Evolutionary conservation across 2,329 filamentous ascomycete genomes (phyloP).

Genomic region (Cladosporium oxysporum): DNA sequence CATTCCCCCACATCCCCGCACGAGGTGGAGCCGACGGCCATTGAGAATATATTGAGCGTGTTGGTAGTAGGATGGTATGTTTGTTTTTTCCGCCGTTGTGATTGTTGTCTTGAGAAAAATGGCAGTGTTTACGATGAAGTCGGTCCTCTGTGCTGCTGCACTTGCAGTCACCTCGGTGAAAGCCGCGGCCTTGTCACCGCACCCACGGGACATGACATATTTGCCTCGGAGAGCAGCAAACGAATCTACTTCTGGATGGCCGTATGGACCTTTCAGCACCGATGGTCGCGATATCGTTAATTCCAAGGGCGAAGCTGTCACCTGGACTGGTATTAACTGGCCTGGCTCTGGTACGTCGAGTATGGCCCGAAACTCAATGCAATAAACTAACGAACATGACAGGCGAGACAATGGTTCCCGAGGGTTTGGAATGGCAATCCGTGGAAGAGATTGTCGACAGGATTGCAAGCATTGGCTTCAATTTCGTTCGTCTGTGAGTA

Average conservation of each 20-base stretch:
- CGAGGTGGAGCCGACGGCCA: constrained; percentile 18
- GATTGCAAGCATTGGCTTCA: constrained; percentile 38
- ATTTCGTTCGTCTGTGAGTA: constrained; percentile 37
- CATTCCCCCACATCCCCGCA: constrained; percentile 16
- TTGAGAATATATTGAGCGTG: constrained; percentile 13
- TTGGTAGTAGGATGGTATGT: background rate
- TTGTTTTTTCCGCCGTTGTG: background rate
- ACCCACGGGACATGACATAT: constrained; percentile 17
- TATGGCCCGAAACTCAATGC: no score
- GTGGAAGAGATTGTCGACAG: constrained; percentile 34
- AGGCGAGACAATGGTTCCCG: constrained; percentile 38
- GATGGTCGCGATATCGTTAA: constrained; percentile 31
- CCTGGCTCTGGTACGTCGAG: constrained; percentile 28
- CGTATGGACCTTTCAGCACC: constrained; percentile 40
- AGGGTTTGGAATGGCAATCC: constrained; percentile 37
- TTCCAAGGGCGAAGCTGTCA: constrained; percentile 29
- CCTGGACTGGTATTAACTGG: constrained; percentile 39
- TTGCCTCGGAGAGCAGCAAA: constrained; percentile 7
- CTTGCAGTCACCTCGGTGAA: constrained; percentile 3
- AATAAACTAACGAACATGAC: background rate
- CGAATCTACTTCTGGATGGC: constrained; percentile 23
- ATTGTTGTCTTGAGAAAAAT: background rate
- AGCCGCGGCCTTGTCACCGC: constrained; percentile 12
- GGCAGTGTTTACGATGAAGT: constrained; percentile 2
- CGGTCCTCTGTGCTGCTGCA: constrained; percentile 12